Evolutionary conservation across 495 filamentous ascomycete genomes (phyloP).

Genomic region (Hamigera avellanea): DNA sequence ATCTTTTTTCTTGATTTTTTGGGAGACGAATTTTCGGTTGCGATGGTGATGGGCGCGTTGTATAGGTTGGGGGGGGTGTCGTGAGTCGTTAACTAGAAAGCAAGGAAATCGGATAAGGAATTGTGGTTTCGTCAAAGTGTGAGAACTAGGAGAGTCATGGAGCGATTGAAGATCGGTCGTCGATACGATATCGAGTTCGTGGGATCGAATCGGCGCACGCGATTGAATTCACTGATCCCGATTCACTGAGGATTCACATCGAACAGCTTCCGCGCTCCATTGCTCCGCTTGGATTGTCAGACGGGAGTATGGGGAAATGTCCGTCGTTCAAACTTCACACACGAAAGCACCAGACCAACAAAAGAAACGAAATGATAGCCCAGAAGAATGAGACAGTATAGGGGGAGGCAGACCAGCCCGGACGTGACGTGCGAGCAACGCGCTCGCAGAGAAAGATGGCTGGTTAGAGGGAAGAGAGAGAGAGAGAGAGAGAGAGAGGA

Average conservation of each 20-base stretch:
- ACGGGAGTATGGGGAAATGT: neutral
- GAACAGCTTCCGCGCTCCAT: constrained; percentile 11
- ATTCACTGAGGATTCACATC: constrained; percentile 9
- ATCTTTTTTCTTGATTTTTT: too few species aligned
- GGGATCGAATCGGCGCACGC: neutral
- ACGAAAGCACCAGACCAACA: constrained; percentile 17
- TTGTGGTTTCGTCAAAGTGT: neutral
- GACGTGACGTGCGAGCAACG: neutral
- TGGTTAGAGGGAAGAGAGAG: constrained; percentile 5
- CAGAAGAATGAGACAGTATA: constrained; percentile 8
- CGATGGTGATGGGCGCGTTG: too few species aligned
- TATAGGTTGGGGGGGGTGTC: constrained; percentile 11
- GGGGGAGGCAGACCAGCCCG: constrained; percentile 1
- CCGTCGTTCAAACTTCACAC: neutral
- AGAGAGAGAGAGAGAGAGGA: constrained; percentile 6
- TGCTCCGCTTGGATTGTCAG: constrained; percentile 1
- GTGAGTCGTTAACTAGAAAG: constrained; percentile 26
- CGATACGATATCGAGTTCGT: constrained; percentile 9
- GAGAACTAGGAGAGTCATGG: neutral
- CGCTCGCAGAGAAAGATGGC: constrained; percentile 1
- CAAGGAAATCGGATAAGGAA: constrained; percentile 15
- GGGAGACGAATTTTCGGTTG: too few species aligned
- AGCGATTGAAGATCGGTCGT: neutral
- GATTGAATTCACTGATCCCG: neutral
- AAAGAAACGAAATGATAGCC: constrained; percentile 14